Evolutionary conservation across 441 rosid genomes (phyloP).

Genomic region (Adansonia madagascariensis): DNA sequence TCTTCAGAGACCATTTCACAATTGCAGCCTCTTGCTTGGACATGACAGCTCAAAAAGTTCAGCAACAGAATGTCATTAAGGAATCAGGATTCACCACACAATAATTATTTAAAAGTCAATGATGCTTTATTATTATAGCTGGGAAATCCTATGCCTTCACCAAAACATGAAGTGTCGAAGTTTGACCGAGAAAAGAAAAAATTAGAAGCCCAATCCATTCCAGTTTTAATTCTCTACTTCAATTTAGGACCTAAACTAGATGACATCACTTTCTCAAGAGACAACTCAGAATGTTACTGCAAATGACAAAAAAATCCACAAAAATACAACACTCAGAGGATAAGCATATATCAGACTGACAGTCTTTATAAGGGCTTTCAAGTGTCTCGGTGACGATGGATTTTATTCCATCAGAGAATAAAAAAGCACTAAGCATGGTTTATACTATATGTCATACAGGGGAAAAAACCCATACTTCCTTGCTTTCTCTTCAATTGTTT

Average conservation of each 20-base stretch:
- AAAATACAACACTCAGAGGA: neutral
- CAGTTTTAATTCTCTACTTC: slow-evolving; percentile 9
- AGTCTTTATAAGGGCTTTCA: slow-evolving; percentile 2
- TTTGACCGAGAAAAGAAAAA: neutral
- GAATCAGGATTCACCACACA: slow-evolving; percentile 1
- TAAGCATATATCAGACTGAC: slow-evolving; percentile 1
- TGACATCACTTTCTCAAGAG: neutral
- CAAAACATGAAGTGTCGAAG: neutral
- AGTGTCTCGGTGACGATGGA: neutral
- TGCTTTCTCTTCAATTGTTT: neutral
- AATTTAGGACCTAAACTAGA: slow-evolving; percentile 15
- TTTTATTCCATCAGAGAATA: slow-evolving; percentile 7
- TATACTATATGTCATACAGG: neutral
- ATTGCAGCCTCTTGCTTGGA: slow-evolving; percentile 9
- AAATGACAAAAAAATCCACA: neutral
- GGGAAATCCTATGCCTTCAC: neutral
- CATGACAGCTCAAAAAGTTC: neutral
- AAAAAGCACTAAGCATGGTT: slow-evolving; percentile 8
- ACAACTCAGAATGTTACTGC: neutral
- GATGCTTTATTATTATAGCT: neutral
- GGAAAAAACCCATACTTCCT: neutral
- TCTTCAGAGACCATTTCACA: neutral
- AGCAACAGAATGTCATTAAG: neutral
- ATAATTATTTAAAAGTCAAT: neutral
- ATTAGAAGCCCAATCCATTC: slow-evolving; percentile 12